Base-by-base conservation (phyloP, 2,329 filamentous ascomycete species). In the Talaromyces verruculosus region DNA sequence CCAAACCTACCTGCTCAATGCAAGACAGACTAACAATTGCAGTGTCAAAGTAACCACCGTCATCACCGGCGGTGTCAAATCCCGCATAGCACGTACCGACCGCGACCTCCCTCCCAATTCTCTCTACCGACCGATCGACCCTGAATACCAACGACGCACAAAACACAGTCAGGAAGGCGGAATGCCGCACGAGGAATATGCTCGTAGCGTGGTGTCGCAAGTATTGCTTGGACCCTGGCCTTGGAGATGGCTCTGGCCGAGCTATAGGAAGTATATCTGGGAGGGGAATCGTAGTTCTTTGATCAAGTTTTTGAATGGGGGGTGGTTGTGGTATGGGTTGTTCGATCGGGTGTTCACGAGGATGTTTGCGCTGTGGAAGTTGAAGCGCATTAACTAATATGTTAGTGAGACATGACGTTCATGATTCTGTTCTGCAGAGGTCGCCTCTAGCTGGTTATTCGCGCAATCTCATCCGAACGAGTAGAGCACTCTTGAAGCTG, bases 1-100 rank as follows among this genome's bases (percentile, higher is more conserved):
- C 69, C 2, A 13, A 39, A 51, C 60, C 28, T 55, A 47, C 53
- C 53, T 51, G 13, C 8, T 19, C n/a, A 35, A 45, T 28, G n/a
- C 11, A 45, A 30, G 8, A 35, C 11, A 5, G 3, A 60, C 62
- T 64, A 6, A 64, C 11, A 35, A 33, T 35, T n/a, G 17, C 19
- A 83, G 81, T 13, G 81, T 85, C 67, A 78, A 81, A 45, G 82
- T 87, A 41, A 82, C 81, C 65, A 83, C 84, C 2, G 77, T 85
- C 35, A 79, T 88, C 6, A 88, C 87, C 1, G 87, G 87, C 10
- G 86, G 87, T 10, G 86, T 89, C 37, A 82, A 84, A 72, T 84
- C 82, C 49, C 84, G 84, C 37, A 87, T 89, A 69, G 83, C 84
- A 3, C 80, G 86, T n/a, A 80, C 77, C 5, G 73, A 84, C 15